phyloP scores from a whole-genome alignment of 1,139 yeast genomes.

The Pichia sp. region DNA sequence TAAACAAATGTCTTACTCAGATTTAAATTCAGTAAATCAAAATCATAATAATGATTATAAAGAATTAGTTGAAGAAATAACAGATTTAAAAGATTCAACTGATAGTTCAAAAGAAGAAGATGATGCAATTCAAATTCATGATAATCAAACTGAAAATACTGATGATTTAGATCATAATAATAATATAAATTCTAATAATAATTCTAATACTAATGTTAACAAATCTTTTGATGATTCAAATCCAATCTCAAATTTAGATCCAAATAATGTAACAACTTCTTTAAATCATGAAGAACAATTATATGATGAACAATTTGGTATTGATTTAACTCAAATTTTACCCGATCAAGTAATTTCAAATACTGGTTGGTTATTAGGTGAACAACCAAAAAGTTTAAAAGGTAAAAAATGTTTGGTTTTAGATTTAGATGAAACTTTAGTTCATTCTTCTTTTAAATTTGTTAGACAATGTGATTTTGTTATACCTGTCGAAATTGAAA shows the following conservation, averaged over 20 bases:
- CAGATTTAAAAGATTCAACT: slow-evolving; percentile 29
- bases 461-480: slow-evolving; percentile 92
- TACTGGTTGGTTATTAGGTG: slow-evolving; percentile 62
- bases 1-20: slow-evolving; percentile 1
- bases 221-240: slow-evolving; percentile 4
- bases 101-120: slow-evolving; percentile 31
- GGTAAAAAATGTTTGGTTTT: slow-evolving; percentile 80
- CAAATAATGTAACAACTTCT: slow-evolving; percentile 1
- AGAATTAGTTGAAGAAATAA: slow-evolving; percentile 19
- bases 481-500: slow-evolving; percentile 80
- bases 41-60: slow-evolving; percentile 5
- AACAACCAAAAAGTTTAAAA: slow-evolving; percentile 37
- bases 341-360: slow-evolving; percentile 58
- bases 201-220: neutral
- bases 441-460: slow-evolving; percentile 90
- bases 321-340: slow-evolving; percentile 59
- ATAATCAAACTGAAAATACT: slow-evolving; percentile 12
- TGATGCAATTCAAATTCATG: slow-evolving; percentile 23
- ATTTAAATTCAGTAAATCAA: neutral
- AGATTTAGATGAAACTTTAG: slow-evolving; percentile 93
- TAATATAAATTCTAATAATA: neutral
- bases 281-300: slow-evolving; percentile 21
- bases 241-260: slow-evolving; percentile 10
- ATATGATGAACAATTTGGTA: slow-evolving; percentile 30
- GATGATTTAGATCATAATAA: slow-evolving; percentile 12